Evolutionary conservation across 148 eudicot genomes (phyloP).

Genomic region (Rhododendron williamsianum): DNA sequence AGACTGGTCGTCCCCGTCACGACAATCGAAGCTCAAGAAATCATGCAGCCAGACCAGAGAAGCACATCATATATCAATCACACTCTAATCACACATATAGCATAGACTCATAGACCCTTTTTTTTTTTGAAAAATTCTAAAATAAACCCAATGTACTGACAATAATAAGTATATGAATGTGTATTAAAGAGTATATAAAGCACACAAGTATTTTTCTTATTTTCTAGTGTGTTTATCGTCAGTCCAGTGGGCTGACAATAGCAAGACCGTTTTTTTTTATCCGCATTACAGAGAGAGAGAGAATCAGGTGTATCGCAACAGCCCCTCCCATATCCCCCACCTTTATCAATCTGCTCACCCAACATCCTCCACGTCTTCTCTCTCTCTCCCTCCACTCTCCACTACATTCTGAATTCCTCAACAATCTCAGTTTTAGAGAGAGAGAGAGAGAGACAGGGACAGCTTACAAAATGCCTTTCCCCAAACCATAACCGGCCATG

Average conservation of each 20-base stretch:
- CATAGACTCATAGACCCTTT: no score
- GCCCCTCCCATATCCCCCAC: no score
- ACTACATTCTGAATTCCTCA: no score
- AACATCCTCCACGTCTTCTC: not conserved
- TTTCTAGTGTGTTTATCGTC: no score
- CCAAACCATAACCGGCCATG: conserved; percentile 7
- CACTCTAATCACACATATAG: not conserved
- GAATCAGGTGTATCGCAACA: not conserved
- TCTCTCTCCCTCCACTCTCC: not conserved
- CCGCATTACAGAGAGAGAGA: not conserved
- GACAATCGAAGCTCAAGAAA: not conserved
- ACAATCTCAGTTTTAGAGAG: not conserved
- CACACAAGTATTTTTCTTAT: no score
- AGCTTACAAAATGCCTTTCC: conserved; percentile 1
- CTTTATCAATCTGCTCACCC: not conserved
- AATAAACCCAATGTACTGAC: no score
- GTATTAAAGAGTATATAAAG: no score
- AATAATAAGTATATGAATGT: no score
- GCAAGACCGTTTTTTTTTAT: no score
- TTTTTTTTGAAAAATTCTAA: no score
- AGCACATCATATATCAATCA: not conserved
- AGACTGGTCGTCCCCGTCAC: not conserved
- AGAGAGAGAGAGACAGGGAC: not conserved
- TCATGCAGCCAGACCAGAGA: not conserved
- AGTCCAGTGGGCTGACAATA: no score